Conservation (phyloP, 2,329 filamentous ascomycete genomes). For the Huntiella bhutanensis region DNA sequence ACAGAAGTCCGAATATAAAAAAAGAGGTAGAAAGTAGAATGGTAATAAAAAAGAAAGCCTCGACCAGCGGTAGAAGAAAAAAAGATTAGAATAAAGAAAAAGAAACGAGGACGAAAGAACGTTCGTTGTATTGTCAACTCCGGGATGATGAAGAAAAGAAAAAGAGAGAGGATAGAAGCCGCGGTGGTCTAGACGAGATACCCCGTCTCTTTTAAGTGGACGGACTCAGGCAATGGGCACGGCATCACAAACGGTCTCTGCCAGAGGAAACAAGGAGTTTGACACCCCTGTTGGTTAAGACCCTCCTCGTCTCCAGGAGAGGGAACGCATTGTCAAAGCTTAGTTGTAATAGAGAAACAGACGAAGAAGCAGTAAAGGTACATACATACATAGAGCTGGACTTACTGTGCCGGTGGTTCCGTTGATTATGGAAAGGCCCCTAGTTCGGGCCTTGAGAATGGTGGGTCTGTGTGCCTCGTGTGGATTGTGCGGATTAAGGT, state of each 20-base stretch:
- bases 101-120: constrained; percentile 10
- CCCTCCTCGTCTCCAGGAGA: background rate
- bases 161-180: constrained; percentile 2
- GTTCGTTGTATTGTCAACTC: constrained; percentile 9
- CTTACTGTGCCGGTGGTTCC: no score
- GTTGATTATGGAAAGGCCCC: no score
- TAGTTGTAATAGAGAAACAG: no score
- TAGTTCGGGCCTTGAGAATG: no score
- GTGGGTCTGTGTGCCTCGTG: no score
- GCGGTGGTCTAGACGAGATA: background rate
- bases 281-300: background rate
- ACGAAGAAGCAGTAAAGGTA: no score
- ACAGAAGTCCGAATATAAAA: background rate
- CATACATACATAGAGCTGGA: no score
- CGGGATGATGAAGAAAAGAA: constrained; percentile 9
- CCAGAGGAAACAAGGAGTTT: background rate
- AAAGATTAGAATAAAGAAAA: constrained; percentile 5
- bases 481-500: no score
- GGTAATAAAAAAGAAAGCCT: constrained; percentile 9
- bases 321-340: constrained; percentile 1
- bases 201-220: background rate
- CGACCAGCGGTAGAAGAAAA: constrained; percentile 11
- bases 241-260: background rate
- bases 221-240: background rate
- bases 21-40: constrained; percentile 5